Base-by-base conservation (phyloP, 495 filamentous ascomycete species). In the Paragyromitra xinjiangensis region DNA sequence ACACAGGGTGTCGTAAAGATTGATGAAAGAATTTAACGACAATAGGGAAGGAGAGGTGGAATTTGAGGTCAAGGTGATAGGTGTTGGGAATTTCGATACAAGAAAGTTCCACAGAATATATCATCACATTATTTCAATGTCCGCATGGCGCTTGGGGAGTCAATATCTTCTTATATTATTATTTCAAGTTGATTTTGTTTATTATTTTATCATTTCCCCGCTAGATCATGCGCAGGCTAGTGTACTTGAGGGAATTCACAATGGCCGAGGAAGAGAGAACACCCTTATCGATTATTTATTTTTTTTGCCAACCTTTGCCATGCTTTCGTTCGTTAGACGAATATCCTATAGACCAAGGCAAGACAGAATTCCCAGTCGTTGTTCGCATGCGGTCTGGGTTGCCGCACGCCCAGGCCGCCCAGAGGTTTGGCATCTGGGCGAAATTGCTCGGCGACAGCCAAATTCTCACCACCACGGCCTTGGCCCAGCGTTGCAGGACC, bases 1-100 rank as follows among this genome's bases (percentile, higher is more conserved):
- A 73, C 62, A 66, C 70, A 66, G 58, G 74, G 74, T 77, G 58
- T 59, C 73, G 61, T 77, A 77, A 77, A 77, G 74, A 77, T 66
- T 77, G 74, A 77, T 73, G 74, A 77, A 61, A 62, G 74, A 77
- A 77, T 73, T 77, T 77, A 77, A 77, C 74, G 74, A 77, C 24
- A 68, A 48, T 9, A 56, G 53, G 61, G 39, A 71, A 39, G 44
- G 50, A 61, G 19, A 72, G 51, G 37, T 65, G 68, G 69, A 51
- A 64, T 72, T 61, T 48, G 53, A 73, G 65, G 44, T 63, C 26
- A 34, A 56, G 59, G 67, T 39, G 73, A 64, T 42, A 44, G 68
- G 56, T 71, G 68, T 44, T 71, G 26, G 42, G 71, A 11, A n/a
- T 48, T 64, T 73, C 22, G 50, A 40, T 65, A 76, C 9, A 45